Evolutionary conservation across 2,329 filamentous ascomycete genomes (phyloP), one percentile per base, ranked within the genome.

Genomic region (Aspergillus sp.): DNA sequence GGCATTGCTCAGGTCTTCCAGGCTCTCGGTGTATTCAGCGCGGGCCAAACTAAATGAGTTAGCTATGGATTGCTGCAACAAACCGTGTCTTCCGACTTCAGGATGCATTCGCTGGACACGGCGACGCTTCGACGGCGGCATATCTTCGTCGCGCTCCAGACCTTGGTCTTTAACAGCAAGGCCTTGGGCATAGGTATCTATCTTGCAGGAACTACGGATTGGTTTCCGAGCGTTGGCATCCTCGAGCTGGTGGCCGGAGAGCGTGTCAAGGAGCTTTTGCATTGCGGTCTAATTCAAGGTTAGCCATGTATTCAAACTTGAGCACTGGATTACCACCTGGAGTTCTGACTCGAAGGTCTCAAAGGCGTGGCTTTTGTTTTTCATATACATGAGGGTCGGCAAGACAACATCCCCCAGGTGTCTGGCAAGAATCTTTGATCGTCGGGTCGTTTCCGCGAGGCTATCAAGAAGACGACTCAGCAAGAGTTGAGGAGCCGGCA

Each of bases 1-100:
- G 10, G 63, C 47, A 32, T 55, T 34, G 54, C 66, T 45, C n/a
- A 71, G 40, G 11, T 57, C 58, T 35, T 57, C 49, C 22, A 71
- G 33, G 25, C 54, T 57, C 15, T 43, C 42, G 3, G 45, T 43
- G 22, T 50, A 49, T 26, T 60, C 51, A 20, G 45, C 52, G 13
- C 51, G 57, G 27, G 71, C 45, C 12, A 41, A 56, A 26, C 17
- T 34, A 37, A 44, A 57, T 56, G 36, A 58, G 29, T 28, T 51
- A 35, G 17, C 43, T 41, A 54, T 53, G 17, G 68, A 47, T 14
- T 55, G 43, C 20, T 57, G 51, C 6, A 55, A 37, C 10, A 53
- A 29, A 17, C 43, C 36, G 8, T 33, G 10, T 13, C 35, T 8
- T 48, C 56, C 53, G 49, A 65, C 24, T 60, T 53, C 28, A 45